These are phyloP conservation scores for Colletotrichum navitas DNA, from an alignment of 2,329 filamentous ascomycete species.

Conservation along the genomic window DNA sequence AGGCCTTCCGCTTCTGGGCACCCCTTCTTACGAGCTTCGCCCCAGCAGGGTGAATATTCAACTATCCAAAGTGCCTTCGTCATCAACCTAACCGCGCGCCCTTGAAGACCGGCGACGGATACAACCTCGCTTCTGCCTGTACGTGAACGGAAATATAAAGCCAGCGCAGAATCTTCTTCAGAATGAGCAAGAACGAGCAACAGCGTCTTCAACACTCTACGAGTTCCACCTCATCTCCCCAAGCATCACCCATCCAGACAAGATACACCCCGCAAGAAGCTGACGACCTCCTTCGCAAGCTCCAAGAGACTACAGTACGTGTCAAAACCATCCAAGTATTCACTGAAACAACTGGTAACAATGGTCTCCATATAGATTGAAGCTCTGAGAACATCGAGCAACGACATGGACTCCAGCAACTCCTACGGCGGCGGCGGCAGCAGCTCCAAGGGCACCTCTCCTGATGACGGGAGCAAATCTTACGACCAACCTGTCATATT, in stretches of 20 bases:
- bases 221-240: conserved; percentile 21
- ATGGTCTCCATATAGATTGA: conserved; percentile 8
- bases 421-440: conserved; percentile 36
- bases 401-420: conserved; percentile 32
- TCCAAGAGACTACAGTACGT: conserved; percentile 37
- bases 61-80: conserved; percentile 36
- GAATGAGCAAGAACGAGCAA: conserved; percentile 32
- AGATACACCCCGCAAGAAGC: conserved; percentile 9
- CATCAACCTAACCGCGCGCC: conserved; percentile 13
- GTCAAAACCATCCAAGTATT: background rate
- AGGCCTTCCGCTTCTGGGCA: background rate
- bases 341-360: background rate
- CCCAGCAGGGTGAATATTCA: conserved; percentile 18
- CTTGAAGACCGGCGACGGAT: conserved; percentile 4
- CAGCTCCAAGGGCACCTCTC: conserved; percentile 40
- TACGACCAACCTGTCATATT: conserved; percentile 37
- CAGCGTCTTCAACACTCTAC: conserved; percentile 17
- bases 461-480: conserved; percentile 37
- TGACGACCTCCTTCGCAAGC: conserved; percentile 36
- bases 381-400: conserved; percentile 27
- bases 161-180: conserved; percentile 21
- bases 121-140: conserved; percentile 2
- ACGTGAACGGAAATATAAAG: conserved; percentile 33
- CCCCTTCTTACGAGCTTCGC: conserved; percentile 15
- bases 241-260: conserved; percentile 15